These are phyloP conservation scores for Funneliformis geosporum DNA, from an alignment of 192 early-diverging fungal genomes.

Conservation along the genomic window DNA sequence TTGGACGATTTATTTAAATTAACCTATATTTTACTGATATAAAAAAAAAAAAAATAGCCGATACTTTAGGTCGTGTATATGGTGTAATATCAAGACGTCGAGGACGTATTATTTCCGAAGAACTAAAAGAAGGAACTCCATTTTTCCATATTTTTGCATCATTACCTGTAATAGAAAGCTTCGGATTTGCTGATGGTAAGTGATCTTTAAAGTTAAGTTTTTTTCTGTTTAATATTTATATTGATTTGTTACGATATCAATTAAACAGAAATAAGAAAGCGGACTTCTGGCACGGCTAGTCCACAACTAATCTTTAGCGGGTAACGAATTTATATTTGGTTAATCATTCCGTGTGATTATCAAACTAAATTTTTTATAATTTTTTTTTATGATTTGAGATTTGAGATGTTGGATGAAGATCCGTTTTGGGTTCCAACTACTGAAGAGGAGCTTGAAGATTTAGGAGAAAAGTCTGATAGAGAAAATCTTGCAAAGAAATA, in stretches of 20 bases:
- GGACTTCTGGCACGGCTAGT: conserved; percentile 92
- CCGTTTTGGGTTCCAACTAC: conserved; percentile 99
- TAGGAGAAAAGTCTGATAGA: conserved; percentile 95
- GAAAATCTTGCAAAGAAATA: conserved; percentile 97
- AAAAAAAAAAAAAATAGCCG: conserved; percentile 49
- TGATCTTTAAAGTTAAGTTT: conserved; percentile 3
- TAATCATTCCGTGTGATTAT: background rate
- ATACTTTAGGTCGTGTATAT: conserved; percentile 95
- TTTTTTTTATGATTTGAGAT: conserved; percentile 50
- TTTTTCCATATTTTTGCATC: conserved; percentile 88
- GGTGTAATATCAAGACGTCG: conserved; percentile 87
- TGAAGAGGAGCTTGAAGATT: conserved; percentile 95
- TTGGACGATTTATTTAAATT: too few relatives aligned
- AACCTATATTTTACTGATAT: background rate
- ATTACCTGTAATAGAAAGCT: conserved; percentile 95
- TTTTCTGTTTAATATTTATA: background rate
- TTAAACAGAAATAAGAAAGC: conserved; percentile 85
- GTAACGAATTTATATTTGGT: conserved; percentile 35
- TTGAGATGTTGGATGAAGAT: conserved; percentile 88
- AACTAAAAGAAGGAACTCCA: conserved; percentile 97
- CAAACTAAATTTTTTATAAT: background rate
- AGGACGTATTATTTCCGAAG: conserved; percentile 93
- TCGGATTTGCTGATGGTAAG: conserved; percentile 95
- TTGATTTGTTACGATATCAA: background rate
- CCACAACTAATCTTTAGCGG: conserved; percentile 95